Conservation (phyloP, 169 alveolate genomes). For the Cryptosporidium meleagridis region DNA sequence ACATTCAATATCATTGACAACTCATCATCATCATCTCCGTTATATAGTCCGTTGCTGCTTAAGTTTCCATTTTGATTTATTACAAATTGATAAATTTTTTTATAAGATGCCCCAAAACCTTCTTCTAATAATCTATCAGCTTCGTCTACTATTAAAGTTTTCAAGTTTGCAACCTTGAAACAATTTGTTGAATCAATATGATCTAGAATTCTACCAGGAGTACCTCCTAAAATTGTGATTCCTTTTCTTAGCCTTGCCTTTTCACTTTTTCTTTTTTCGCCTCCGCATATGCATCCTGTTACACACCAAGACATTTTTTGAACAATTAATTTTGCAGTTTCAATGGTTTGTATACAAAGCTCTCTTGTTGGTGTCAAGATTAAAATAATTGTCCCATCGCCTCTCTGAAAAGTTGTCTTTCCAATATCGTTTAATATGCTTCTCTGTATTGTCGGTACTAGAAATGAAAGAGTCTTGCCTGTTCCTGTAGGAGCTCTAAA, state of each 20-base stretch:
- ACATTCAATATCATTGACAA: slow-evolving; percentile 22
- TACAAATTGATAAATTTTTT: slow-evolving; percentile 82
- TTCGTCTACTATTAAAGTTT: slow-evolving; percentile 93
- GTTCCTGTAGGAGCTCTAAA: slow-evolving; percentile 96
- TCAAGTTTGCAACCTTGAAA: slow-evolving; percentile 85
- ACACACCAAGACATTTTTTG: slow-evolving; percentile 85
- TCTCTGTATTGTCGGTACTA: slow-evolving; percentile 91
- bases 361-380: slow-evolving; percentile 91
- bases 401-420: slow-evolving; percentile 55
- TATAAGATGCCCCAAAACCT: slow-evolving; percentile 95
- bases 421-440: slow-evolving; percentile 64
- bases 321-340: slow-evolving; percentile 77
- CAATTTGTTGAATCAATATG: slow-evolving; percentile 91
- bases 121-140: slow-evolving; percentile 97
- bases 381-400: slow-evolving; percentile 84
- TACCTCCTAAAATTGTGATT: slow-evolving; percentile 93
- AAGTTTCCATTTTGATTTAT: slow-evolving; percentile 23
- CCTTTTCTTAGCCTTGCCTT: slow-evolving; percentile 91
- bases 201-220: slow-evolving; percentile 98
- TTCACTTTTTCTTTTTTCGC: slow-evolving; percentile 91
- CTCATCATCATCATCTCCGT: slow-evolving; percentile 24
- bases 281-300: slow-evolving; percentile 85
- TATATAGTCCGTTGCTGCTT: slow-evolving; percentile 2
- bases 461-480: slow-evolving; percentile 96
- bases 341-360: slow-evolving; percentile 86